These are phyloP conservation scores for Fraxinus albicans DNA, from an alignment of 305 asterid genomes.

Conservation along the genomic window DNA sequence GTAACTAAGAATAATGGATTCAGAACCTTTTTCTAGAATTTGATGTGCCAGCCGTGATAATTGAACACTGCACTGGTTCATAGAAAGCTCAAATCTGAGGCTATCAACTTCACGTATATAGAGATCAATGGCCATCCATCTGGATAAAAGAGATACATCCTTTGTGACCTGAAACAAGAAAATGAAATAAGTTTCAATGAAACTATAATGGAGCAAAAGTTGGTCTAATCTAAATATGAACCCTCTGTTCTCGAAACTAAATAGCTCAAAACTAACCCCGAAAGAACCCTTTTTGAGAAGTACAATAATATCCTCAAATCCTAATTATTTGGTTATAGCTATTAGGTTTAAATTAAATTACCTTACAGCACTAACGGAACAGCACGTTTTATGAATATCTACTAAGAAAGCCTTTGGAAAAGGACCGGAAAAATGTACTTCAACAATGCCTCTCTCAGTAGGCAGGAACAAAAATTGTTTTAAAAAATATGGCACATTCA, in stretches of 20 bases:
- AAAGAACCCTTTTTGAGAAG: neutral
- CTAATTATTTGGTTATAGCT: neutral
- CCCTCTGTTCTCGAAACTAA: neutral
- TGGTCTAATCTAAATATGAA: neutral
- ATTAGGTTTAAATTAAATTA: neutral
- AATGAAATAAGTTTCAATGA: conserved; percentile 10
- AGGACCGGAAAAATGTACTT: neutral
- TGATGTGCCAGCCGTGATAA: conserved; percentile 75
- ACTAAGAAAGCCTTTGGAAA: neutral
- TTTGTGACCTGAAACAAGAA: conserved; percentile 70
- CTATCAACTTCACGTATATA: conserved; percentile 82
- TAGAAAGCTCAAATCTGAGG: conserved; percentile 97
- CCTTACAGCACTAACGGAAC: neutral
- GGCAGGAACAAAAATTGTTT: neutral
- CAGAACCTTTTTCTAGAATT: conserved; percentile 70
- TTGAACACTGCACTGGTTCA: conserved; percentile 72
- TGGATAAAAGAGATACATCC: conserved; percentile 84
- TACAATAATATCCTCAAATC: conserved; percentile 1
- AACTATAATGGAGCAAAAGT: conserved; percentile 12
- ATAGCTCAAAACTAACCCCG: neutral
- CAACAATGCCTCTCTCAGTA: neutral
- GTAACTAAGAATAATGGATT: conserved; percentile 3
- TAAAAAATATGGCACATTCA: neutral
- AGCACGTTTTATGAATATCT: neutral
- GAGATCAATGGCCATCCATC: conserved; percentile 99